Evolutionary conservation across 768 basidiomycete species (phyloP).

Genomic region (Suillus bovinus): DNA sequence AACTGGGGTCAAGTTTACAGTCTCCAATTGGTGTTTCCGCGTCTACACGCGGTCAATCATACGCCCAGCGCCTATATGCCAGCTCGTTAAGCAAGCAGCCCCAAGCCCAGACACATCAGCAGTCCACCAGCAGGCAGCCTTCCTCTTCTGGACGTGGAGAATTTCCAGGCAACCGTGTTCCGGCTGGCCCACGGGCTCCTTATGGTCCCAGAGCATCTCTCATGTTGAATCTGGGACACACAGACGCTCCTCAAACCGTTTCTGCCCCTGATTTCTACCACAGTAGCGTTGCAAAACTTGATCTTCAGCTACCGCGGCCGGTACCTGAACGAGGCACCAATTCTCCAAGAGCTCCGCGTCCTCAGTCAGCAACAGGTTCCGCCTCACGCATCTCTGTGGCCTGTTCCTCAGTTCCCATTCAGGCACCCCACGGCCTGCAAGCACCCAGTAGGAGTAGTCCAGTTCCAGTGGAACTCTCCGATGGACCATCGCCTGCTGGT

Average conservation of each 20-base stretch:
- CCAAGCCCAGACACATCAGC: conserved; percentile 4
- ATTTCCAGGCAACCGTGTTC: not conserved
- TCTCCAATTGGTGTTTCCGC: conserved; percentile 8
- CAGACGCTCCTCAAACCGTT: conserved; percentile 1
- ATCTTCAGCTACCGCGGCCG: conserved; percentile 7
- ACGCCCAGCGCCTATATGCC: conserved; percentile 47
- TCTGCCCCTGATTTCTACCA: conserved; percentile 21
- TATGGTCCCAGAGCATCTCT: not conserved
- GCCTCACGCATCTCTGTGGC: not conserved
- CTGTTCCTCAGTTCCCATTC: not conserved
- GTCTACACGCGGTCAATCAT: conserved; percentile 24
- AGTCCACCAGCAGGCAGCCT: not conserved
- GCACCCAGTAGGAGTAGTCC: not conserved
- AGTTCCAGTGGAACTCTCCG: not conserved
- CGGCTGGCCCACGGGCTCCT: not conserved
- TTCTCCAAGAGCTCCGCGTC: not conserved
- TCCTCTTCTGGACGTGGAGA: not conserved
- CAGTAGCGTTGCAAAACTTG: conserved; percentile 11
- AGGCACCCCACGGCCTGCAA: not conserved
- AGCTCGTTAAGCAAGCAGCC: conserved; percentile 33
- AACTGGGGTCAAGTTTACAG: conserved; percentile 6
- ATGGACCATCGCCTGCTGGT: not conserved
- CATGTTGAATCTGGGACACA: not conserved
- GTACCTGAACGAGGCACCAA: not conserved
- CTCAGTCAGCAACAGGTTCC: conserved; percentile 9